Conservation (phyloP, 2,329 filamentous ascomycete species). For the Dothideomycetes sp. region DNA sequence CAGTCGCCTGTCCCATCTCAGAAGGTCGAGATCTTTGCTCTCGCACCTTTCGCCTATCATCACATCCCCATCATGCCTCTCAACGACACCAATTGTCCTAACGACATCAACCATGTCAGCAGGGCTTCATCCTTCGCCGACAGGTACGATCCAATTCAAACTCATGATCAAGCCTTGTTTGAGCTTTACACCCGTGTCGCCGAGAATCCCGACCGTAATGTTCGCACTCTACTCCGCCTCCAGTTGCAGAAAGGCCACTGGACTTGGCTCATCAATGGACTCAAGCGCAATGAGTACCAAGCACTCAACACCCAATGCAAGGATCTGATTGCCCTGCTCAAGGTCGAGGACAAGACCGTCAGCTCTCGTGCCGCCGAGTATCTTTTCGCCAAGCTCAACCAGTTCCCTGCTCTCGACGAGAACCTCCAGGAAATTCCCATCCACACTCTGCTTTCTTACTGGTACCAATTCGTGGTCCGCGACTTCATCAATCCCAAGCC, state of each 20-base stretch:
- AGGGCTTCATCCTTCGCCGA: constrained; percentile 1
- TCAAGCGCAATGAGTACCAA: not conserved
- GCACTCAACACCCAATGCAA: not conserved
- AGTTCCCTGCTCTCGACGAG: not conserved
- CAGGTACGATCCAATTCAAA: not conserved
- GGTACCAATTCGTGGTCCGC: too few relatives aligned
- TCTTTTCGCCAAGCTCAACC: not conserved
- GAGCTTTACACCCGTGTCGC: not conserved
- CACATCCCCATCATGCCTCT: not conserved
- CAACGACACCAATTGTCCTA: not conserved
- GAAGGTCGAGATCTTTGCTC: too few relatives aligned
- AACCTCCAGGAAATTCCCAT: not conserved
- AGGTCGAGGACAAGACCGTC: not conserved
- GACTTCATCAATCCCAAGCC: too few relatives aligned
- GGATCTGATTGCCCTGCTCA: not conserved
- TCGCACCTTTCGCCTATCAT: not conserved
- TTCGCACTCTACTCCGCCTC: not conserved
- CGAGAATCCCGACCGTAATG: not conserved
- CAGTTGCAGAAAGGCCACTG: constrained; percentile 2
- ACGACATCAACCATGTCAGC: not conserved
- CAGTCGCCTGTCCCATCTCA: not conserved
- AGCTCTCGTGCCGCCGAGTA: not conserved
- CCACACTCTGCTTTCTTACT: not conserved
- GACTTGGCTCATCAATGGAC: not conserved
- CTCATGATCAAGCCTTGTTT: not conserved